Base-by-base conservation (phyloP, 768 basidiomycete species). In the Daedalea quercina region DNA sequence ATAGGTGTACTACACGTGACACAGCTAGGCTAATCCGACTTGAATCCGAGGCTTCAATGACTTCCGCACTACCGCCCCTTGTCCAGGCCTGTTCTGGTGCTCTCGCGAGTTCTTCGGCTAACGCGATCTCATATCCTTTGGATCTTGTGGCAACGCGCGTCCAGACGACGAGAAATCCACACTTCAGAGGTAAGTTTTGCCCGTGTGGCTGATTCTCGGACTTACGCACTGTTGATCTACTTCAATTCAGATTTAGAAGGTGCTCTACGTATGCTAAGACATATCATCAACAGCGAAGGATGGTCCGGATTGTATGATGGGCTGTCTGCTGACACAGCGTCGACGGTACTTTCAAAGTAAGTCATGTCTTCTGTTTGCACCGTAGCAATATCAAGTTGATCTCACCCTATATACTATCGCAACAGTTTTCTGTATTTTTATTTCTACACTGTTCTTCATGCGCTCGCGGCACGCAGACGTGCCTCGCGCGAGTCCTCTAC, bases 381-480 rank as follows among this genome's bases (percentile, higher is more conserved):
- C 24, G 7, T 9, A 28, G 15, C 4, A n/a, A n/a, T n/a, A n/a
- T n/a, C n/a, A n/a, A n/a, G n/a, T n/a, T n/a, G n/a, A n/a, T n/a
- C n/a, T n/a, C n/a, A n/a, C n/a, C n/a, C n/a, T 42, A 8, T 25
- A 28, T 8, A 19, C 2, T 24, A 9, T 20, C 35, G 22, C 26
- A n/a, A 3, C 51, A 81, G 80, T 60, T 82, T 84, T 58, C 68
- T 82, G 50, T 84, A 81, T 59, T 82, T 80, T 56, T 80, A 80
- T 54, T 71, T 76, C 55, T 82, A 82, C 60, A 73, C 81, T 0
- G 73, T 75, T 54, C 69, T 83, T 1, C 72, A 70, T 2, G 69
- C 69, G 7, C 49, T 76, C 12, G 70, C 73, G 4, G 70, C 73
- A 1, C 69, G 69, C 9, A 64, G 74, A 17, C 50, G 49, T 3